These are phyloP conservation scores for Gaeumannomyces tritici DNA, from an alignment of 2,329 filamentous ascomycete species.

Conservation along the genomic window DNA sequence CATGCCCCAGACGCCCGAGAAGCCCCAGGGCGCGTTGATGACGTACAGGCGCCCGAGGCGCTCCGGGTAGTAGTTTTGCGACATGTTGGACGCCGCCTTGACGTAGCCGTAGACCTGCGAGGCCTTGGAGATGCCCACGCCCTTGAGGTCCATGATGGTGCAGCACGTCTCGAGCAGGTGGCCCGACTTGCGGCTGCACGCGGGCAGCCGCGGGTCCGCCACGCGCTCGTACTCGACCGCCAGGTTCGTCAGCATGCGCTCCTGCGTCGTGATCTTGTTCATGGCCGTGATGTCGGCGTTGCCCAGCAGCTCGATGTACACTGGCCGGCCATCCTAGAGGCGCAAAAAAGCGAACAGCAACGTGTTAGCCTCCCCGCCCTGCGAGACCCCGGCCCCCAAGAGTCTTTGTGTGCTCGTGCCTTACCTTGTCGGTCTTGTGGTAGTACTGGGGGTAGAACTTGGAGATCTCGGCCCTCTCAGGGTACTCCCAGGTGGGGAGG, in stretches of 20 bases:
- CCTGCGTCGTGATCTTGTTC: conserved; percentile 84
- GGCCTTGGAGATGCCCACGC: conserved; percentile 74
- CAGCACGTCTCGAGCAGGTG: conserved; percentile 94
- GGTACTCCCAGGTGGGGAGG: conserved; percentile 74
- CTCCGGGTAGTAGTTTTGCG: conserved; percentile 99
- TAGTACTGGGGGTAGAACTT: conserved; percentile 98
- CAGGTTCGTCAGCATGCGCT: conserved; percentile 94
- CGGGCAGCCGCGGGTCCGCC: conserved; percentile 83
- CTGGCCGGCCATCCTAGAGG: conserved; percentile 77
- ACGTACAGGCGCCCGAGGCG: conserved; percentile 91
- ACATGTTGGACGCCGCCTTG: conserved; percentile 74
- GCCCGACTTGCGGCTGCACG: conserved; percentile 86
- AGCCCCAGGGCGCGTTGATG: conserved; percentile 97
- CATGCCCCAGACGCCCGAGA: conserved; percentile 73
- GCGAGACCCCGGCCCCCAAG: no score
- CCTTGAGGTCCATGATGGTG: conserved; percentile 97
- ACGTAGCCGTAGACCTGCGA: conserved; percentile 84
- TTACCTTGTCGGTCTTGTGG: conserved; percentile 85
- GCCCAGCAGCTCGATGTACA: conserved; percentile 95
- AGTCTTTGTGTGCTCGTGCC: neutral
- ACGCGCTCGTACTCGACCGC: conserved; percentile 97
- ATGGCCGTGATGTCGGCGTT: conserved; percentile 84
- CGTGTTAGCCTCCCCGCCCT: neutral
- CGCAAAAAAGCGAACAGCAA: conserved; percentile 1
- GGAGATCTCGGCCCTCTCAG: conserved; percentile 73